These are phyloP conservation scores for Metarhizium guizhouense DNA, from an alignment of 2,329 filamentous ascomycete species.

Conservation along the genomic window DNA sequence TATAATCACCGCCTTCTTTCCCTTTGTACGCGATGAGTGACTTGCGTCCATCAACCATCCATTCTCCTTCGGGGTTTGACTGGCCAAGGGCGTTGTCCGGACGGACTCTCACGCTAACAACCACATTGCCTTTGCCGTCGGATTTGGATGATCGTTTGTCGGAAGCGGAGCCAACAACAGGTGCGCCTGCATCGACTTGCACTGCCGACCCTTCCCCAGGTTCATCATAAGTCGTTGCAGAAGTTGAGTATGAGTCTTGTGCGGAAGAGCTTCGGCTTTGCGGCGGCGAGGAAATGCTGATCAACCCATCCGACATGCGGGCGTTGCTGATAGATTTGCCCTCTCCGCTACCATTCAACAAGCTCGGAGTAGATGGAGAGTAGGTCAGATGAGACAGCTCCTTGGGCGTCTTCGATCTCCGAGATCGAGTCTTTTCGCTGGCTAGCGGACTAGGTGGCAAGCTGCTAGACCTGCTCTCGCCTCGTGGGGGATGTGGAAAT, in stretches of 20 bases:
- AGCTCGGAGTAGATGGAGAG: slow-evolving; percentile 52
- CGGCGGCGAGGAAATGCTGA: slow-evolving; percentile 71
- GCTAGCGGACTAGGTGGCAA: slow-evolving; percentile 54
- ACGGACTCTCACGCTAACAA: slow-evolving; percentile 89
- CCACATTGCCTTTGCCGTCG: slow-evolving; percentile 85
- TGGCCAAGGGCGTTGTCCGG: slow-evolving; percentile 65
- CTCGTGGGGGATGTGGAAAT: slow-evolving; percentile 81
- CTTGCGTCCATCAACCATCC: slow-evolving; percentile 81
- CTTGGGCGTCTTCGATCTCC: slow-evolving; percentile 48
- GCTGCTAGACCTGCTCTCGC: slow-evolving; percentile 48
- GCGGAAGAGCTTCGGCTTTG: slow-evolving; percentile 89
- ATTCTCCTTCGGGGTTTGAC: slow-evolving; percentile 64
- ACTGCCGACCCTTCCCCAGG: slow-evolving; percentile 44
- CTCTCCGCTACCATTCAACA: slow-evolving; percentile 72
- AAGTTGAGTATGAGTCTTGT: slow-evolving; percentile 86
- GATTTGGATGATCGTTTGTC: slow-evolving; percentile 44
- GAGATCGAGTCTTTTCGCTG: slow-evolving; percentile 37
- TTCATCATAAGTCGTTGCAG: slow-evolving; percentile 82
- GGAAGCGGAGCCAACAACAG: slow-evolving; percentile 20
- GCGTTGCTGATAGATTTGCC: slow-evolving; percentile 61
- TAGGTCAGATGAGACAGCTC: slow-evolving; percentile 42
- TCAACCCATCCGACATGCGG: slow-evolving; percentile 64
- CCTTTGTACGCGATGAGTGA: slow-evolving; percentile 77
- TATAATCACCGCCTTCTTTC: slow-evolving; percentile 85
- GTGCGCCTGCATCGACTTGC: slow-evolving; percentile 16